phyloP scores from a whole-genome alignment of 805 yeast genomes.

The Nakazawaea pomicola region DNA sequence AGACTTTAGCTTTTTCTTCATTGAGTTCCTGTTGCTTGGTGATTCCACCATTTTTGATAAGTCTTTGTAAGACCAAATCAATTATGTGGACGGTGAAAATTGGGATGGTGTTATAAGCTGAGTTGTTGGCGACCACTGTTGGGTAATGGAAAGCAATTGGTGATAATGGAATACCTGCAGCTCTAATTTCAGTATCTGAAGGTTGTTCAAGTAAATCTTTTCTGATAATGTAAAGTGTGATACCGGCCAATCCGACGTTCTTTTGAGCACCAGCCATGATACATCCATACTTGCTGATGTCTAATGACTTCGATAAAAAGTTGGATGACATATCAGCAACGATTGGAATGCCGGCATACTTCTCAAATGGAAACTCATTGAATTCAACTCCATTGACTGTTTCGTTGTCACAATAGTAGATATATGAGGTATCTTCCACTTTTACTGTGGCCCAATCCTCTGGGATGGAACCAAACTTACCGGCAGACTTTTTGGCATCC shows the following conservation, averaged over 20 bases:
- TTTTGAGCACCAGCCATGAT: constrained; percentile 98
- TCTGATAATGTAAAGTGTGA: constrained; percentile 86
- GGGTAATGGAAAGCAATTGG: constrained; percentile 92
- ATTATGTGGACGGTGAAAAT: constrained; percentile 86
- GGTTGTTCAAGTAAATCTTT: constrained; percentile 70
- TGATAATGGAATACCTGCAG: constrained; percentile 63
- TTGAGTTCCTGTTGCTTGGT: constrained; percentile 53
- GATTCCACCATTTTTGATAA: constrained; percentile 71
- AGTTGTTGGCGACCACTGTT: constrained; percentile 79
- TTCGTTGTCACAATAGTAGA: constrained; percentile 94
- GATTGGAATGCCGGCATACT: constrained; percentile 66
- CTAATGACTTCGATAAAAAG: constrained; percentile 75
- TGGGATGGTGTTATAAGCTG: constrained; percentile 94
- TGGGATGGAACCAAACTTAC: constrained; percentile 68
- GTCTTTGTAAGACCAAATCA: constrained; percentile 64
- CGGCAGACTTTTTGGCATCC: constrained; percentile 52
- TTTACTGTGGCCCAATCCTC: constrained; percentile 56
- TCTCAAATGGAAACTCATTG: constrained; percentile 39
- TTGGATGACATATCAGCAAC: constrained; percentile 96
- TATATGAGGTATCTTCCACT: constrained; percentile 68
- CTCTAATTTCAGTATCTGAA: constrained; percentile 52
- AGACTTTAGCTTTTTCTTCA: constrained; percentile 50
- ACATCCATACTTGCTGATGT: constrained; percentile 79
- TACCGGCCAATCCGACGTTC: constrained; percentile 95
- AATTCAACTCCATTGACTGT: constrained; percentile 95